Evolutionary conservation across 2,329 filamentous ascomycete genomes (phyloP), one percentile per base, ranked within the genome.

Genomic region (Myriangium duriaei): DNA sequence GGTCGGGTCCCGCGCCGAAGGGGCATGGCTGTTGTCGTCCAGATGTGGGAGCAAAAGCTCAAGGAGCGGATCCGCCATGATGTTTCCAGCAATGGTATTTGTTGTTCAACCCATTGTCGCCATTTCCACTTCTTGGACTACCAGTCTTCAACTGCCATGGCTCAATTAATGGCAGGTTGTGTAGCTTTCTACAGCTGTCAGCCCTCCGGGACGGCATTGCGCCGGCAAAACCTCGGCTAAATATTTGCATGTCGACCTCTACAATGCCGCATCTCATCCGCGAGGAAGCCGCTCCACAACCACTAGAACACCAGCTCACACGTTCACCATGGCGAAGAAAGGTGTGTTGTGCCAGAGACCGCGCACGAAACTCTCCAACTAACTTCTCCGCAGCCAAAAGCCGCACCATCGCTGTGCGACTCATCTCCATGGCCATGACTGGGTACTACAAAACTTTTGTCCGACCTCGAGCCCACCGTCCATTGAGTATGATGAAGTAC

Each of bases 401-500:
- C 56, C 85, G 92, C 60, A 80, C 88, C 49, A 79, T 98, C 58
- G 75, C 83, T 57, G 88, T 95, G 60, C 87, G 91, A 59, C 80
- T 98, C 49, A 70, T 98, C 60, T 94, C 86, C 47, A 98, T 98
- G 91, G 91, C 91, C 59, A 80, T 94, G 80, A 98, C 91, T 16
- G 91, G 91, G 55, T 98, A 86, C 72, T 98, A 88, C 71, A 87
- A 88, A 62, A 92, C 85, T 38, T 77, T 93, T 61, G 72, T 80
- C 50, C 79, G 92, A 42, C 87, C 86, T 10, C 79, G 91, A 50
- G 72, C 74, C 18, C 72, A 86, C 45, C 71, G 80, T 31, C 87
- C 92, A 40, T 74, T 98, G 64, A 92, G 86, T 67, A 91, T 98
- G 85, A 68, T 98, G 52, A 98, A 98, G 69, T 98, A 98, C 64